A percentile compares a stretch with the other conserved stretches of the same genome.
Evolutionary conservation across 352 stramenopile species (phyloP).

Genomic region (Pythium dissotocum): DNA sequence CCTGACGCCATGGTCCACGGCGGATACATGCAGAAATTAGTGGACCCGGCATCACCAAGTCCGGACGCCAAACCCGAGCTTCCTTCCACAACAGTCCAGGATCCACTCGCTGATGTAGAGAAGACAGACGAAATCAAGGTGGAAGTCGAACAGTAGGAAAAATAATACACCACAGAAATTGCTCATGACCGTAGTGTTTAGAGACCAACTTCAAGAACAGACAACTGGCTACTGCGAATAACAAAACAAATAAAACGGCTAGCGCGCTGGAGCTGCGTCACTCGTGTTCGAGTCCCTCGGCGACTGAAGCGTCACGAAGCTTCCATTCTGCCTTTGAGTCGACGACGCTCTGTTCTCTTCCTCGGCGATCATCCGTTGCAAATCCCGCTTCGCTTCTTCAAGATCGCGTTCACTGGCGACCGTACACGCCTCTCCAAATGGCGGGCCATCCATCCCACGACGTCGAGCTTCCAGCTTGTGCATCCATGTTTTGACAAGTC

Average conservation of each 20-base stretch:
- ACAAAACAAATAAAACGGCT: too few species aligned
- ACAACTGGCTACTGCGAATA: too few species aligned
- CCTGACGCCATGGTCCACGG: background rate
- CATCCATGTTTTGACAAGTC: background rate
- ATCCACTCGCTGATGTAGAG: too few species aligned
- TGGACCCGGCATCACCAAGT: too few species aligned
- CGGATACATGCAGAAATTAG: background rate
- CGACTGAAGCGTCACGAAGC: background rate
- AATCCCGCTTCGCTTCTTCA: slow-evolving; percentile 8
- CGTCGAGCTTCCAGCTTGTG: background rate
- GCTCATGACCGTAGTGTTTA: too few species aligned
- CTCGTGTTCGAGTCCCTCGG: background rate
- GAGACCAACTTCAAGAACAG: too few species aligned
- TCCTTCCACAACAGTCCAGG: too few species aligned
- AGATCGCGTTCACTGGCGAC: slow-evolving; percentile 12
- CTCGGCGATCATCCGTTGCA: slow-evolving; percentile 1
- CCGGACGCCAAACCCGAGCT: too few species aligned
- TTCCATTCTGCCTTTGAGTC: background rate
- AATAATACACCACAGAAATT: too few species aligned
- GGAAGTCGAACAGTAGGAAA: too few species aligned
- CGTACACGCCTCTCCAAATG: background rate
- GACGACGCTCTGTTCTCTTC: background rate
- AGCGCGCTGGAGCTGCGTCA: too few species aligned
- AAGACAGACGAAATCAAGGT: too few species aligned
- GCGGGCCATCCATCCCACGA: background rate